Evolutionary conservation across 2,329 filamentous ascomycete genomes (phyloP).

Genomic region (Epichloe gansuensis): DNA sequence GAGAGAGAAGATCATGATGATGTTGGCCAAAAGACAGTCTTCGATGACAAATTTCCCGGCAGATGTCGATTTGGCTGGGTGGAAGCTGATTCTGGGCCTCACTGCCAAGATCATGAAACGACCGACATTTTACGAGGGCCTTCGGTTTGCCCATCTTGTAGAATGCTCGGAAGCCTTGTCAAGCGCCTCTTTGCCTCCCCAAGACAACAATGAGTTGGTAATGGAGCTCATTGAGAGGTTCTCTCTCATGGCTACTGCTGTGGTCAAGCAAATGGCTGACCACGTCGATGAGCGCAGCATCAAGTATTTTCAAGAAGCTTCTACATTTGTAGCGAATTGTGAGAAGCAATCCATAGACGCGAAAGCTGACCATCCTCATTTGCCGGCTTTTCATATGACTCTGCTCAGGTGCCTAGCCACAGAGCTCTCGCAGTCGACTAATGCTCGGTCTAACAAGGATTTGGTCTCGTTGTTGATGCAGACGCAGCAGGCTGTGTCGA

Average conservation of each 20-base stretch:
- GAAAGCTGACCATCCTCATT: background rate
- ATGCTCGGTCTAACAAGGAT: slow-evolving; percentile 13
- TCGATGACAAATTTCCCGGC: slow-evolving; percentile 15
- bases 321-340: slow-evolving; percentile 15
- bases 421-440: slow-evolving; percentile 17
- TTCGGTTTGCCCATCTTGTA: slow-evolving; percentile 27
- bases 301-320: slow-evolving; percentile 23
- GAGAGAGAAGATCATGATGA: slow-evolving; percentile 29
- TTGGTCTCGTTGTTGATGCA: slow-evolving; percentile 13
- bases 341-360: slow-evolving; percentile 5
- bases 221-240: slow-evolving; percentile 23
- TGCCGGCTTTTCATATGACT: slow-evolving; percentile 21
- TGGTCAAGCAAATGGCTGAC: slow-evolving; percentile 30
- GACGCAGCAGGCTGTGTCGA: slow-evolving; percentile 16
- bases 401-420: slow-evolving; percentile 22
- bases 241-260: slow-evolving; percentile 18
- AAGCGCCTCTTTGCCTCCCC: slow-evolving; percentile 12
- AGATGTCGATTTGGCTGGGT: slow-evolving; percentile 16
- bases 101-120: slow-evolving; percentile 36
- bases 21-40: slow-evolving; percentile 17
- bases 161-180: slow-evolving; percentile 22
- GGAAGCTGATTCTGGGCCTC: slow-evolving; percentile 29
- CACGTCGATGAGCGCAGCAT: slow-evolving; percentile 29
- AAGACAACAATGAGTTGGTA: slow-evolving; percentile 13
- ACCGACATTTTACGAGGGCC: slow-evolving; percentile 37